Percentiles rank a stretch among this genome's conserved stretches.
Conservation (phyloP, 202 grass and related monocot genomes). For the Dendrocalamus latiflorus region DNA sequence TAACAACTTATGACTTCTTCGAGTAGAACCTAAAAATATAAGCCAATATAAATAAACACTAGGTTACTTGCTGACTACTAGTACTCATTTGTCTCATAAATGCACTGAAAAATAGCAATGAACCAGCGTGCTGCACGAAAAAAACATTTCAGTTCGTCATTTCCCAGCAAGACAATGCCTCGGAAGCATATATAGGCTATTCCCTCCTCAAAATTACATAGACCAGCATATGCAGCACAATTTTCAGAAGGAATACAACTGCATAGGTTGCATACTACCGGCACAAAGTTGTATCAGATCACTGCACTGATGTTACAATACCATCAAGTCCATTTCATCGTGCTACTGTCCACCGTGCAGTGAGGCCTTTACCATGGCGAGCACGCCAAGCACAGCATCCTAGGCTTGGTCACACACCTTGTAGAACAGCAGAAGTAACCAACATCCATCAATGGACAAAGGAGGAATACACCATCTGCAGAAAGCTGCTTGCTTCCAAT, state of each 20-base stretch:
- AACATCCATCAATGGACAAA: constrained; percentile 4
- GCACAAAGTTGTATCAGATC: neutral
- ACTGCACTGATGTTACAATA: neutral
- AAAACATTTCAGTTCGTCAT: neutral
- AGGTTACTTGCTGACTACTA: neutral
- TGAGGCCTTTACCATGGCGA: neutral
- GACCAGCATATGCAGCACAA: neutral
- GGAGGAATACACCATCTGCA: neutral
- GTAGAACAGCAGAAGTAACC: neutral
- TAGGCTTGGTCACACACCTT: neutral
- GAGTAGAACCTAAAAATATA: too few species aligned
- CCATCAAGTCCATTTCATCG: neutral
- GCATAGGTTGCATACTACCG: neutral
- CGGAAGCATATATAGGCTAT: neutral
- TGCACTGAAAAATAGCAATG: neutral
- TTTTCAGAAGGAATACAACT: neutral
- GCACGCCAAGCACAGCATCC: neutral
- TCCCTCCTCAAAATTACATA: neutral
- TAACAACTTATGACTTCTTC: too few species aligned
- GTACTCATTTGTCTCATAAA: too few species aligned
- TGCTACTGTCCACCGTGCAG: neutral
- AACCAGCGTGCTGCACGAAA: neutral
- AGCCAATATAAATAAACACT: too few species aligned
- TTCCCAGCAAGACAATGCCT: neutral
- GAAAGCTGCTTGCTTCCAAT: constrained; percentile 21